These are phyloP conservation scores for Sanghuangporus sanghuang DNA, from an alignment of 1,284 basidiomycete species.

Conservation along the genomic window DNA sequence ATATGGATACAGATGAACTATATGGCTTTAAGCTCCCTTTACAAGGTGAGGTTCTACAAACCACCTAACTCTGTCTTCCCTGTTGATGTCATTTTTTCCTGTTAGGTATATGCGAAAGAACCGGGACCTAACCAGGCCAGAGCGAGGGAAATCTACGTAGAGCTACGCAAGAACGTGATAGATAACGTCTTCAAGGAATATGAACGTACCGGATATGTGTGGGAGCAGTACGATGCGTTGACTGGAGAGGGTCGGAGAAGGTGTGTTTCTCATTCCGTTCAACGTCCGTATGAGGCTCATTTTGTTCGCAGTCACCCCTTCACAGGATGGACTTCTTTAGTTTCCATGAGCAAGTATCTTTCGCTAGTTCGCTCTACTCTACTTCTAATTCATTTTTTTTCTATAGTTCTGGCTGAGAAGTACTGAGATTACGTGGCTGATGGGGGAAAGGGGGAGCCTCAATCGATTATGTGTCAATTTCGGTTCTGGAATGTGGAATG, in stretches of 20 bases:
- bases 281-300: slow-evolving; percentile 16
- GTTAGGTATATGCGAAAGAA: slow-evolving; percentile 70
- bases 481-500: background rate
- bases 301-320: slow-evolving; percentile 68
- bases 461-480: background rate
- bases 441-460: no score
- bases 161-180: slow-evolving; percentile 78
- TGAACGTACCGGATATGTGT: slow-evolving; percentile 86
- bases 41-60: slow-evolving; percentile 46
- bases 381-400: background rate
- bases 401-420: slow-evolving; percentile 52
- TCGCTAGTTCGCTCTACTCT: background rate
- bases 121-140: slow-evolving; percentile 77
- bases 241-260: slow-evolving; percentile 83
- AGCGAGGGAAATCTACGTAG: slow-evolving; percentile 74
- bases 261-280: slow-evolving; percentile 34
- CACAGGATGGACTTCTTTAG: slow-evolving; percentile 88
- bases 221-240: slow-evolving; percentile 90
- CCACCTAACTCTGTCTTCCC: slow-evolving; percentile 13
- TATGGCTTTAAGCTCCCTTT: slow-evolving; percentile 71
- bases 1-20: slow-evolving; percentile 98
- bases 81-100: background rate
- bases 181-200: slow-evolving; percentile 91
- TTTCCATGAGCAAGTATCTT: slow-evolving; percentile 61
- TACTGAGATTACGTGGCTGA: slow-evolving; percentile 31